Conservation (phyloP, 2,329 filamentous ascomycete species). For the Sporothrix protearum region DNA sequence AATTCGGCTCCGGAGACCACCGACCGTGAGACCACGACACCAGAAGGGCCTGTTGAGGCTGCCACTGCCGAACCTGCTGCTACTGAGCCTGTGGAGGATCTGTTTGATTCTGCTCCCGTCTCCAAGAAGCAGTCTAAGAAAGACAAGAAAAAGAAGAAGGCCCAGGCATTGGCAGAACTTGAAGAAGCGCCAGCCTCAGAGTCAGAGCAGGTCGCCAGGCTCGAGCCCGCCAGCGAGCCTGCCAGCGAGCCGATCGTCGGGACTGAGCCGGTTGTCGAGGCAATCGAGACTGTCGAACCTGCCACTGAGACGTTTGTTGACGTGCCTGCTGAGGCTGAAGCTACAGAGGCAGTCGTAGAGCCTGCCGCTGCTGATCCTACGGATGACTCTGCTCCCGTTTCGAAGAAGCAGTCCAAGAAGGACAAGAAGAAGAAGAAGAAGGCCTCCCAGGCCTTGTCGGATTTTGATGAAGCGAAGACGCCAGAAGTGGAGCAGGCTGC, state of each 20-base stretch:
- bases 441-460: not conserved
- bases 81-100: not conserved
- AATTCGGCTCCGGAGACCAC: not conserved
- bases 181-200: not conserved
- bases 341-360: not conserved
- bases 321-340: too few species aligned
- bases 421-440: conserved; percentile 15
- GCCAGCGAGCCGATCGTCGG: not conserved
- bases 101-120: not conserved
- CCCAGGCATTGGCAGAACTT: not conserved
- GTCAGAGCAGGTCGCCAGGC: not conserved
- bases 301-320: not conserved
- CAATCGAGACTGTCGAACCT: not conserved
- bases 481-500: not conserved
- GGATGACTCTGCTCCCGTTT: not conserved
- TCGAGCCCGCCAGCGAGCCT: not conserved
- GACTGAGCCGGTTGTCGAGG: not conserved
- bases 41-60: not conserved
- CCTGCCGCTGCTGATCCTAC: not conserved
- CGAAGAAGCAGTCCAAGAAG: conserved; percentile 8
- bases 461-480: not conserved
- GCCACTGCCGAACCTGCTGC: not conserved
- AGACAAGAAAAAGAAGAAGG: conserved; percentile 16
- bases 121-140: conserved; percentile 18
- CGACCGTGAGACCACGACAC: not conserved